Evolutionary conservation across 1,284 basidiomycete genomes (phyloP).

Genomic region (Moesziomyces antarcticus): DNA sequence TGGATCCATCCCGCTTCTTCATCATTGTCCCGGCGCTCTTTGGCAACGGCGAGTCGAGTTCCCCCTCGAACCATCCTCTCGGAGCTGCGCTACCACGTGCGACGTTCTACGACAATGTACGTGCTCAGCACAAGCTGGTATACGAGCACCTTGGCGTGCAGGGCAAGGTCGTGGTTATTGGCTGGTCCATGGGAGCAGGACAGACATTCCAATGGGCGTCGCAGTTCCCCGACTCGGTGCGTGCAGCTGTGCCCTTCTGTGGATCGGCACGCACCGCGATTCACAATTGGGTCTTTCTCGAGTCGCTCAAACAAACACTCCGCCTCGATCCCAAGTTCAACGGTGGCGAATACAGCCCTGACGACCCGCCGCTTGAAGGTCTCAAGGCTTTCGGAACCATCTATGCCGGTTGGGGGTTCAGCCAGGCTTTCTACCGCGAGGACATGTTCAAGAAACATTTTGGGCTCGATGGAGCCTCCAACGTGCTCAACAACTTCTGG

Average conservation of each 20-base stretch:
- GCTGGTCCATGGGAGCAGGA: constrained; percentile 52
- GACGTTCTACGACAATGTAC: constrained; percentile 50
- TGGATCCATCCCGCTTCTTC: constrained; percentile 53
- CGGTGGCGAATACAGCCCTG: constrained; percentile 24
- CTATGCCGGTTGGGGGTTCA: constrained; percentile 57
- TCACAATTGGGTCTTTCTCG: constrained; percentile 55
- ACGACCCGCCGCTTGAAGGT: constrained; percentile 32
- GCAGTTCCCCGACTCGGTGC: constrained; percentile 46
- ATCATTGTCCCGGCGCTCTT: constrained; percentile 58
- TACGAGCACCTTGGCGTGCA: constrained; percentile 33
- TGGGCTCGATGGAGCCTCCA: constrained; percentile 18
- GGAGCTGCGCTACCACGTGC: constrained; percentile 34
- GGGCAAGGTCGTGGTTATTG: constrained; percentile 32
- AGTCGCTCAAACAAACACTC: constrained; percentile 32
- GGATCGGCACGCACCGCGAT: constrained; percentile 48
- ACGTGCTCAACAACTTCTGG: constrained; percentile 35
- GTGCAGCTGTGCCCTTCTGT: constrained; percentile 47
- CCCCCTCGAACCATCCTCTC: constrained; percentile 45
- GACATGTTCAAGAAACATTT: constrained; percentile 39
- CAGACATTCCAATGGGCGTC: constrained; percentile 54
- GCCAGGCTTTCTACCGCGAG: constrained; percentile 51
- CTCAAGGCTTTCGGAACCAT: constrained; percentile 51
- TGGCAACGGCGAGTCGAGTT: constrained; percentile 54
- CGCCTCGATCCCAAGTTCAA: constrained; percentile 29
- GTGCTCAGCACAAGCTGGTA: constrained; percentile 46